Percentiles rank a stretch among this genome's conserved stretches.
These are phyloP conservation scores for Scheffersomyces ergatensis DNA, from an alignment of 805 yeast genomes.

Conservation along the genomic window DNA sequence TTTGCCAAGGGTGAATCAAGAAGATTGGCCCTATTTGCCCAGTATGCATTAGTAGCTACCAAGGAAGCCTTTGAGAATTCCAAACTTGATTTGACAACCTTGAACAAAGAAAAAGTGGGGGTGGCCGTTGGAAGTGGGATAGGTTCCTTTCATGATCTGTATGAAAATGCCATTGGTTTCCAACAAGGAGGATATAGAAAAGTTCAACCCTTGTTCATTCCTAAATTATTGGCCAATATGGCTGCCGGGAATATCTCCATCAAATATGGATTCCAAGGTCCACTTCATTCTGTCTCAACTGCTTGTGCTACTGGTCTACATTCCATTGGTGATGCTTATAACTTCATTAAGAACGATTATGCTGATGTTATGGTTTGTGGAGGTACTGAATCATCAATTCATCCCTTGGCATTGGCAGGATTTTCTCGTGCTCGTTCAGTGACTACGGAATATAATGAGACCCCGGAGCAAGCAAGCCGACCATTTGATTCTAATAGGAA, in stretches of 20 bases:
- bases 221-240: slow-evolving; percentile 84
- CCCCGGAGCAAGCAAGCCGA: slow-evolving; percentile 67
- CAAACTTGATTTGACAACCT: slow-evolving; percentile 16
- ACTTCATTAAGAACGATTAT: slow-evolving; percentile 75
- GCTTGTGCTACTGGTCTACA: slow-evolving; percentile 98
- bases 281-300: slow-evolving; percentile 83
- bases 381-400: slow-evolving; percentile 85
- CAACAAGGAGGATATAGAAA: slow-evolving; percentile 51
- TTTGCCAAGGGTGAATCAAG: slow-evolving; percentile 50
- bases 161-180: slow-evolving; percentile 58
- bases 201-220: slow-evolving; percentile 84
- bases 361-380: slow-evolving; percentile 91
- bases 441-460: slow-evolving; percentile 58
- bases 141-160: slow-evolving; percentile 77
- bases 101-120: slow-evolving; percentile 49
- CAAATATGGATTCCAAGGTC: slow-evolving; percentile 73
- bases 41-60: slow-evolving; percentile 76
- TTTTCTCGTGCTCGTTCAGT: slow-evolving; percentile 87
- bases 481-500: slow-evolving; percentile 80
- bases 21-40: slow-evolving; percentile 69
- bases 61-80: slow-evolving; percentile 76
- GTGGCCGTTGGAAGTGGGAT: slow-evolving; percentile 93
- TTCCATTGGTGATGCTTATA: slow-evolving; percentile 87
- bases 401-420: slow-evolving; percentile 85
- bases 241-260: slow-evolving; percentile 91